These are phyloP conservation scores for Lactifluus pinguis DNA, from an alignment of 768 basidiomycete species.

Conservation along the genomic window DNA sequence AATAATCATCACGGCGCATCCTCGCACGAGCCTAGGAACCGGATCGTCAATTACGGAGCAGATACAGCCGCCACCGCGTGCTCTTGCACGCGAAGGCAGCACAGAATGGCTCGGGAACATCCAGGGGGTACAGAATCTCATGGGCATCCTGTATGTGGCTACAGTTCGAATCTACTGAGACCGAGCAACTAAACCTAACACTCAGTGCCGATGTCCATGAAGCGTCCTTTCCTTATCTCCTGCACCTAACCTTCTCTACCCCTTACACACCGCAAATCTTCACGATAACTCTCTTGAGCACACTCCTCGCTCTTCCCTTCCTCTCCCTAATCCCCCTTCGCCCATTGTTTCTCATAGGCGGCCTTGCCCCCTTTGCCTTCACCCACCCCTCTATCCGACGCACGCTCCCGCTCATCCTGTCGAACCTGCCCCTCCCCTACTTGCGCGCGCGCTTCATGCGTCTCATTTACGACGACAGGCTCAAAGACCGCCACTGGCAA, in stretches of 20 bases:
- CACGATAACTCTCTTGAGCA: constrained; percentile 35
- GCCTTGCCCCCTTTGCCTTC: constrained; percentile 41
- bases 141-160: constrained; percentile 66
- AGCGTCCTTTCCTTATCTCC: constrained; percentile 39
- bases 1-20: constrained; percentile 60
- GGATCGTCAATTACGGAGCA: neutral
- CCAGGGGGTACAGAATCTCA: constrained; percentile 85
- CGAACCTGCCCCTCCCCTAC: constrained; percentile 16
- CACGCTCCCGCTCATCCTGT: constrained; percentile 26
- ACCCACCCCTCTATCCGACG: constrained; percentile 40
- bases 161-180: neutral
- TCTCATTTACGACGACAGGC: constrained; percentile 53
- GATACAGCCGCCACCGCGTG: constrained; percentile 28
- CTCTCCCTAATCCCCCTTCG: constrained; percentile 32
- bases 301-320: constrained; percentile 35
- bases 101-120: constrained; percentile 81
- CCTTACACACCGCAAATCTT: constrained; percentile 49
- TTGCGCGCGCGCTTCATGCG: constrained; percentile 22
- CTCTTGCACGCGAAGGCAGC: constrained; percentile 47
- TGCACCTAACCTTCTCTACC: constrained; percentile 42
- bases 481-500: constrained; percentile 56
- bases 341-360: constrained; percentile 40
- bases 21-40: constrained; percentile 24
- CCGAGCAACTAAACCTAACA: neutral
- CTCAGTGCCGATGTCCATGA: constrained; percentile 56